phyloP scores from a whole-genome alignment of 2,329 filamentous ascomycete genomes.

The Beauveria pseudobassiana region DNA sequence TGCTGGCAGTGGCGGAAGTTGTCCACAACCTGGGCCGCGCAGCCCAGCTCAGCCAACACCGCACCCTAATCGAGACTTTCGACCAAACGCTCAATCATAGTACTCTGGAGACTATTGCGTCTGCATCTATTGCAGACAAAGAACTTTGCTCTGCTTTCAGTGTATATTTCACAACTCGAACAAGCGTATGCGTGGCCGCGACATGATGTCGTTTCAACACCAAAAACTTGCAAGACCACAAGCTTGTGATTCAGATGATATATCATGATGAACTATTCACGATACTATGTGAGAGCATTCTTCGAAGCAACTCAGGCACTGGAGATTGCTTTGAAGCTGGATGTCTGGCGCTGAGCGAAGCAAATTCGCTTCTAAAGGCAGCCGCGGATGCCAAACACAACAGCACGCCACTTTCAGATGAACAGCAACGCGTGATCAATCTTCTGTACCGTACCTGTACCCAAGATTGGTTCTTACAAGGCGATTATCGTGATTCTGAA shows the following conservation, averaged over 20 bases:
- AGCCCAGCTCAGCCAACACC: not conserved
- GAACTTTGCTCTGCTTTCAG: not conserved
- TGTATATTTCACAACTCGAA: conserved; percentile 1
- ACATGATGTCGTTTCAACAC: not conserved
- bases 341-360: not conserved
- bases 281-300: not conserved
- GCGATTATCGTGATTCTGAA: not conserved
- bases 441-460: not conserved
- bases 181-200: not conserved
- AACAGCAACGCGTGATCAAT: not conserved
- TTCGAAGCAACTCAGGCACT: not conserved
- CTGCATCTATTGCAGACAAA: not conserved
- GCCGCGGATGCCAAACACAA: not conserved
- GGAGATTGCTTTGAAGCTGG: not conserved
- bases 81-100: not conserved
- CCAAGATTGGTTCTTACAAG: not conserved
- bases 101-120: not conserved
- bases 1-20: not conserved
- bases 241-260: not conserved
- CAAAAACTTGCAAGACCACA: not conserved
- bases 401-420: not conserved
- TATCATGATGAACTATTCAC: not conserved
- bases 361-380: not conserved
- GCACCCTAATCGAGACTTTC: not conserved
- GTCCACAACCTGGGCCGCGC: not conserved